Evolutionary conservation across 805 yeast species (phyloP).

Genomic region (Myxozyma neotropica): DNA sequence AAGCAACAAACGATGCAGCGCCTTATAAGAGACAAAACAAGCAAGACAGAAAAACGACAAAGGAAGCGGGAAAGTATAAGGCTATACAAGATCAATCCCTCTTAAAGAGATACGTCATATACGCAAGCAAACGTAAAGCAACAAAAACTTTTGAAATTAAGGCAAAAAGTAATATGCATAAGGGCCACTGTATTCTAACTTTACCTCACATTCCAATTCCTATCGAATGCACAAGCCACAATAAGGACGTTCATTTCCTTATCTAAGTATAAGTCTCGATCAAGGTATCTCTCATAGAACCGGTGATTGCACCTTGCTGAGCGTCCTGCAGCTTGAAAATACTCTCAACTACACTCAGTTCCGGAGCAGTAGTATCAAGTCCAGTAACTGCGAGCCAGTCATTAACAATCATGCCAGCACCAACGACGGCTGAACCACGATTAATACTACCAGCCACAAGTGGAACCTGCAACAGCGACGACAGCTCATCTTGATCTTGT

Average conservation of each 20-base stretch:
- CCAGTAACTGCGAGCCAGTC: slow-evolving; percentile 98
- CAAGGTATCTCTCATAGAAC: slow-evolving; percentile 85
- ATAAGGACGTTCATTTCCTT: not conserved
- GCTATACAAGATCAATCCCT: no score
- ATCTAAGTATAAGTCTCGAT: slow-evolving; percentile 82
- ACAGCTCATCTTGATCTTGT: slow-evolving; percentile 97
- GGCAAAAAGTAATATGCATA: not conserved
- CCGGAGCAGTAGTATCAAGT: slow-evolving; percentile 97
- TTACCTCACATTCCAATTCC: not conserved
- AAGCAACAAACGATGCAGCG: slow-evolving; percentile 6
- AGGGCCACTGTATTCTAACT: not conserved
- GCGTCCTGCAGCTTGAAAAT: slow-evolving; percentile 93
- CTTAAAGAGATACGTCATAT: not conserved
- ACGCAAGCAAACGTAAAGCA: not conserved
- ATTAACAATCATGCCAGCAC: slow-evolving; percentile 98
- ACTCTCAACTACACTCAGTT: slow-evolving; percentile 92
- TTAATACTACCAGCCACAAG: slow-evolving; percentile 98
- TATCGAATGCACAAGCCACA: not conserved
- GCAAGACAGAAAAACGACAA: not conserved
- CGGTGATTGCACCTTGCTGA: slow-evolving; percentile 81
- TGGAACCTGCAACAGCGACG: slow-evolving; percentile 94
- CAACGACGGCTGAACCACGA: slow-evolving; percentile 96
- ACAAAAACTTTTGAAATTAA: not conserved
- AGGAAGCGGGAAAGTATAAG: no score
- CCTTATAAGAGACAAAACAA: not conserved